phyloP scores from a whole-genome alignment of 1,139 yeast genomes.

The Hyphopichia burtonii region DNA sequence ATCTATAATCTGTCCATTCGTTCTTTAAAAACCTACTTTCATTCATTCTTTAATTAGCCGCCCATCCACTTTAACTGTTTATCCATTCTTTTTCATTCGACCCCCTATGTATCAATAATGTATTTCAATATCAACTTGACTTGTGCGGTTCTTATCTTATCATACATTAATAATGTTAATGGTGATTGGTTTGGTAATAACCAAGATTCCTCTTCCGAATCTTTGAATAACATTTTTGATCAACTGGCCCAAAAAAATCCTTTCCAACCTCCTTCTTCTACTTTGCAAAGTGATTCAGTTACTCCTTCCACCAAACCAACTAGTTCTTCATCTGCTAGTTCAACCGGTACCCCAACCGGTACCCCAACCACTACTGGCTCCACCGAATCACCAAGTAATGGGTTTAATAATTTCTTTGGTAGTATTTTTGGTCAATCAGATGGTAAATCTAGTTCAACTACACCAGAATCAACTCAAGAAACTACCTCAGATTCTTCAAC shows the following conservation, averaged over 20 bases:
- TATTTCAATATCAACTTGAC: background rate
- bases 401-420: background rate
- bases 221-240: too few relatives aligned
- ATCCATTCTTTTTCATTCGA: too few relatives aligned
- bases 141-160: background rate
- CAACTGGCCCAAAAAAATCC: too few relatives aligned
- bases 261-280: background rate
- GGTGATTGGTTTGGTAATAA: background rate
- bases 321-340: background rate
- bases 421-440: constrained; percentile 3
- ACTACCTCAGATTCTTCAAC: too few relatives aligned
- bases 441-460: constrained; percentile 6
- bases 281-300: background rate
- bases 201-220: background rate
- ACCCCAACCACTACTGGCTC: background rate
- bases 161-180: background rate
- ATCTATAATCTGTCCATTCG: background rate
- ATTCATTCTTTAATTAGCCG: constrained; percentile 5
- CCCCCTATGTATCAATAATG: background rate
- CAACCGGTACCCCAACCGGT: background rate
- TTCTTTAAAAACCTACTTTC: constrained; percentile 1
- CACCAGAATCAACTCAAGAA: background rate
- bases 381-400: background rate
- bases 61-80: too few relatives aligned
- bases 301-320: constrained; percentile 2